Base-by-base conservation (phyloP, 495 filamentous ascomycete genomes). In the Aspergillus wentii region DNA sequence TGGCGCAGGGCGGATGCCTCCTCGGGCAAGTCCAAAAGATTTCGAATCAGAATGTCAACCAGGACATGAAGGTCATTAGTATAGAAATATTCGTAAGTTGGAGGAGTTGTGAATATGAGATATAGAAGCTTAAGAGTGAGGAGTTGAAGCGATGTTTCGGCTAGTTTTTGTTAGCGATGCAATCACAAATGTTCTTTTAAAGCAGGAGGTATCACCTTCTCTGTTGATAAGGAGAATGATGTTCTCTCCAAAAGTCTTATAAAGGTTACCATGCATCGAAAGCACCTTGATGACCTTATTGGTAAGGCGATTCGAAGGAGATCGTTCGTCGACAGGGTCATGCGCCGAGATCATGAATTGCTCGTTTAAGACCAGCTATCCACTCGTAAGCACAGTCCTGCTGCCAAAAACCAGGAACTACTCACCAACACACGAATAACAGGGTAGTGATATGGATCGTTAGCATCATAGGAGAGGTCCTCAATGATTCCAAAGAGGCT, bases 31-130 rank as follows among this genome's bases (percentile, higher is more conserved):
- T 98, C 92, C 25, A 97, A 78, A 9, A 98, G 72, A 48, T 98
- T 98, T 23, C 92, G 88, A 39, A 98, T 87, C 36, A 97, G 85
- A 51, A 98, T 91, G 52, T 98, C 92, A 27, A 97, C 76, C 10
- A 98, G 76, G 9, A 98, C 92, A 28, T 86, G 86, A 6, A 98
- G 73, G 53, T 98, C 92, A 58, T 98, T 98, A 14, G 87, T 95
- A 54, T 95, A 98, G 60, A 98, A 98, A 60, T 97, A 98, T 59
- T 98, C 92, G 59, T 89, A 84, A 1, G 94, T 98, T 18, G 84
- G 76, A 3, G 78, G 76, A 9, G 87, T 96, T 8, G 88, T 94
- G 63, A 97, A 97, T 8, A 97, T 75, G 27, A 98, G 78, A 60
- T 95, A 98, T 18, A 98, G 71, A 13, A 96, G 78, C 54, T 98